phyloP scores from a whole-genome alignment of 116 monocot species.

The Posidonia oceanica region DNA sequence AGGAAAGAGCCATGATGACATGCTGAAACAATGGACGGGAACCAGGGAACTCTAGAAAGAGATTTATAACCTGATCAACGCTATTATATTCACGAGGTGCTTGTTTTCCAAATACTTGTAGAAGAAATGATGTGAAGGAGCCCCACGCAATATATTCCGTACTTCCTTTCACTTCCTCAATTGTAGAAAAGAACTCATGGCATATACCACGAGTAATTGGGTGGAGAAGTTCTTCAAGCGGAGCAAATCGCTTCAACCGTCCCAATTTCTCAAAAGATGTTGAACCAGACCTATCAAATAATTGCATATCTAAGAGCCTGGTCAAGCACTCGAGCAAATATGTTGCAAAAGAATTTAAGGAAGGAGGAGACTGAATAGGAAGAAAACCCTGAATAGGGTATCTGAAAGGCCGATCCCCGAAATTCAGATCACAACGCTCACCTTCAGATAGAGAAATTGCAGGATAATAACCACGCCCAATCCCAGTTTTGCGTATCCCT shows the following conservation, averaged over 20 bases:
- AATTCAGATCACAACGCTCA: conserved; percentile 82
- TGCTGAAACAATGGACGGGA: conserved; percentile 44
- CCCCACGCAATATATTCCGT: conserved; percentile 69
- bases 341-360: conserved; percentile 18
- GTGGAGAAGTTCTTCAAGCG: conserved; percentile 44
- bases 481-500: conserved; percentile 38
- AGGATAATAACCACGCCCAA: conserved; percentile 63
- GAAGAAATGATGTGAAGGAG: conserved; percentile 35
- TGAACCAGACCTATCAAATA: conserved; percentile 42
- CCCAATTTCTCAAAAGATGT: conserved; percentile 67
- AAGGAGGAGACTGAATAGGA: conserved; percentile 66
- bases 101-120: conserved; percentile 44
- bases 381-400: conserved; percentile 67
- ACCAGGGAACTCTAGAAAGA: conserved; percentile 56
- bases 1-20: conserved; percentile 64
- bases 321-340: conserved; percentile 72
- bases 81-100: conserved; percentile 52
- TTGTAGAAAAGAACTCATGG: conserved; percentile 44
- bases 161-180: conserved; percentile 12
- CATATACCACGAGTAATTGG: conserved; percentile 72
- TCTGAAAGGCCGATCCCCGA: conserved; percentile 75
- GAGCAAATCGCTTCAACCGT: conserved; percentile 61
- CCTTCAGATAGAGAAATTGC: conserved; percentile 96
- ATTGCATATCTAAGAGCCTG: conserved; percentile 60
- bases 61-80: conserved; percentile 52